Conservation (phyloP, 2,329 filamentous ascomycete genomes). For the Albophoma yamanashiensis region DNA sequence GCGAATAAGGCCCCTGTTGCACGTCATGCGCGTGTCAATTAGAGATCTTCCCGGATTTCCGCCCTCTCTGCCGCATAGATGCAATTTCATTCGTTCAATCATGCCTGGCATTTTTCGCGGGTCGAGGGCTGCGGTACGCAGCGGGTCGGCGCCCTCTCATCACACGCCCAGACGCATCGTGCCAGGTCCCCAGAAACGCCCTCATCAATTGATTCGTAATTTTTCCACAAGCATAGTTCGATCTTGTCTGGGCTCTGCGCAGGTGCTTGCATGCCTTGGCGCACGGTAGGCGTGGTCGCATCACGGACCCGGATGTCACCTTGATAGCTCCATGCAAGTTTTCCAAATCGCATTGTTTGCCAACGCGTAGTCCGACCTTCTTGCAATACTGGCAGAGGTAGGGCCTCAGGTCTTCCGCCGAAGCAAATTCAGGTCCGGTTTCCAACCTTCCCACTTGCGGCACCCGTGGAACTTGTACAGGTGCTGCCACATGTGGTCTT, state of each 20-base stretch:
- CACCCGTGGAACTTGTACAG: constrained; percentile 31
- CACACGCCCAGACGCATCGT: neutral
- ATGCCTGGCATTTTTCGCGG: neutral
- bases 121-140: neutral
- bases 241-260: neutral
- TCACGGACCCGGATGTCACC: neutral
- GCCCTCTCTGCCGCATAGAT: neutral
- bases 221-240: neutral
- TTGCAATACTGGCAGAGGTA: neutral
- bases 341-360: neutral
- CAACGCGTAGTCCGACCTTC: neutral
- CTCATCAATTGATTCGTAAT: neutral
- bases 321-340: neutral
- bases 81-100: neutral
- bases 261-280: neutral
- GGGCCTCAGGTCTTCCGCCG: constrained; percentile 13
- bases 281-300: neutral
- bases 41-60: neutral
- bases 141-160: constrained; percentile 1
- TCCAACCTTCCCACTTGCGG: constrained; percentile 39
- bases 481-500: constrained; percentile 31
- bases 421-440: constrained; percentile 22
- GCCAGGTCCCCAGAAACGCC: neutral
- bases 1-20: neutral
- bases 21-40: neutral